These are phyloP conservation scores for Penicillium angulare DNA, from an alignment of 495 filamentous ascomycete species.

Conservation along the genomic window DNA sequence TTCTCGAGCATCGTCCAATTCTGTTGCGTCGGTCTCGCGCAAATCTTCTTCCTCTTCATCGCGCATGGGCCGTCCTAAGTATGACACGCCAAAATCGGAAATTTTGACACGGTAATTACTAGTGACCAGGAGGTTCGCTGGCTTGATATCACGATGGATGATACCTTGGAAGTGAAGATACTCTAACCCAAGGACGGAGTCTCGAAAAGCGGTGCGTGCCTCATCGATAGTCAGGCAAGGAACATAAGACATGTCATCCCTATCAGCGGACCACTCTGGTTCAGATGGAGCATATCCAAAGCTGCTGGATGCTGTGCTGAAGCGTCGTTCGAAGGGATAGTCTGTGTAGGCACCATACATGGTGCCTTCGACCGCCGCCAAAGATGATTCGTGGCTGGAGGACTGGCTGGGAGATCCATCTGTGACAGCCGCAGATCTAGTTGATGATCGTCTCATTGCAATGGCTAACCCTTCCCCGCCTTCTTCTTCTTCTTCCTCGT, in stretches of 20 bases:
- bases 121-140: conserved; percentile 92
- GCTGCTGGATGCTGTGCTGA: conserved; percentile 47
- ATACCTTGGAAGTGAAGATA: conserved; percentile 97
- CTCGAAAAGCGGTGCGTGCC: conserved; percentile 84
- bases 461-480: conserved; percentile 41
- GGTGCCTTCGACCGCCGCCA: conserved; percentile 65
- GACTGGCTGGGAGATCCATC: conserved; percentile 44
- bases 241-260: conserved; percentile 86
- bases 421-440: conserved; percentile 29
- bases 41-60: conserved; percentile 76
- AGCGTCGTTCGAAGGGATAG: conserved; percentile 44
- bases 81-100: conserved; percentile 99
- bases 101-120: conserved; percentile 88
- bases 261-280: conserved; percentile 47
- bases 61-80: conserved; percentile 80
- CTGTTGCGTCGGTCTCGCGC: conserved; percentile 77
- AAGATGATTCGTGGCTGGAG: conserved; percentile 46
- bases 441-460: conserved; percentile 32
- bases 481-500: conserved; percentile 50
- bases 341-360: conserved; percentile 74
- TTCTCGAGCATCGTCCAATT: conserved; percentile 88
- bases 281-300: conserved; percentile 58
- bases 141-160: conserved; percentile 98
- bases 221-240: conserved; percentile 85
- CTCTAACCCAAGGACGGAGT: conserved; percentile 90